Base-by-base conservation (phyloP, 345 rosid genomes). In the Bretschneidera sinensis region DNA sequence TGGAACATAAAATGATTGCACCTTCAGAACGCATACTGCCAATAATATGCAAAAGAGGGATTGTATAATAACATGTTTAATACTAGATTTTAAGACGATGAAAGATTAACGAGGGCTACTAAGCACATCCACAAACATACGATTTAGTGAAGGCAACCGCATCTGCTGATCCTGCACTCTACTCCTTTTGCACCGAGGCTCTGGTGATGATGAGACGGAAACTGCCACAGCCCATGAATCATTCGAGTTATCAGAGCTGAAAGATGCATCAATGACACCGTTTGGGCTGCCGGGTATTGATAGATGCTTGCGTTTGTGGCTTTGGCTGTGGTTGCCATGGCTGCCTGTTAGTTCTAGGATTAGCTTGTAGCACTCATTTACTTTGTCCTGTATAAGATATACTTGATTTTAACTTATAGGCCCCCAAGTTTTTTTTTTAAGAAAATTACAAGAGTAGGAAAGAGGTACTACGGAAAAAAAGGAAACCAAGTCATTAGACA, bases 241-340 rank as follows among this genome's bases (percentile, higher is more conserved):
- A 74, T 73, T 80, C 10, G 89, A 89, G 76, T 78, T 85, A 23
- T 92, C 89, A 15, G 74, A 77, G 73, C 85, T 82, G 76, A 84
- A 87, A 51, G 67, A 73, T 21, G 76, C 71, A 68, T 85, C 89
- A 14, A 82, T 49, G 49, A 87, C 81, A 55, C 83, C 91, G 56
- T 54, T 77, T 25, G 89, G 84, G 75, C 91, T 79, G 35, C 77
- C 56, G 2, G 86, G 81, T 22, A 52, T 25, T 0, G 74, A 63
- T 24, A 59, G 61, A 56, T 60, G 59, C 83, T 62, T 78, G 71
- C 85, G 85, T 63, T 87, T 89, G 67, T 49, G 72, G 63, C 79
- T 56, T 22, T 47, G 70, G 53, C 61, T 78, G 24, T 53, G 77
- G 35, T 62, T 64, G 68, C 55, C 51, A 31, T 60, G 45, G 62